Evolutionary conservation across 176 grass and related monocot species (phyloP).

Genomic region (Raddia guianensis): DNA sequence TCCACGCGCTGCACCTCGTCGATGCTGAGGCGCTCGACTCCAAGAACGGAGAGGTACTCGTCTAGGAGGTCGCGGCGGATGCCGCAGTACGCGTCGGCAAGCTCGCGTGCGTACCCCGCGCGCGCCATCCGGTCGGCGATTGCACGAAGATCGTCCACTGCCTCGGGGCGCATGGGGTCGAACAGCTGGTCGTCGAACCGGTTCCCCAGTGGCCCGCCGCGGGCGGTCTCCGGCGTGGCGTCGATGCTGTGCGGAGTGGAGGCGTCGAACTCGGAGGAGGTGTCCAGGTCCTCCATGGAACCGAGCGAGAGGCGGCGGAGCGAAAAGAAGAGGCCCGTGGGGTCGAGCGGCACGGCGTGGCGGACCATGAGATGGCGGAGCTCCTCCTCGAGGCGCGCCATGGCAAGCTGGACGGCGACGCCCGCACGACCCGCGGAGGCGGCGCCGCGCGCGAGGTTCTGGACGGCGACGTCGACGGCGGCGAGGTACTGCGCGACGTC

Average conservation of each 20-base stretch:
- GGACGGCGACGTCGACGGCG: conserved; percentile 52
- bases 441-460: conserved; percentile 37
- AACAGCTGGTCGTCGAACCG: conserved; percentile 65
- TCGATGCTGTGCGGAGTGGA: conserved; percentile 49
- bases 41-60: conserved; percentile 84
- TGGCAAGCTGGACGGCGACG: conserved; percentile 75
- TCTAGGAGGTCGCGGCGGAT: conserved; percentile 81
- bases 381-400: conserved; percentile 91
- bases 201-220: conserved; percentile 42
- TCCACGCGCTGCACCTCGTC: conserved; percentile 91
- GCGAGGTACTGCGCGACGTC: conserved; percentile 59
- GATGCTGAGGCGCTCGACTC: conserved; percentile 91
- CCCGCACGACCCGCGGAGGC: conserved; percentile 39
- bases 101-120: conserved; percentile 77
- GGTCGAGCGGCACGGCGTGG: conserved; percentile 73
- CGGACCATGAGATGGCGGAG: conserved; percentile 79
- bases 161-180: conserved; percentile 83
- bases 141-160: conserved; percentile 63
- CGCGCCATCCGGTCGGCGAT: conserved; percentile 82
- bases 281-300: conserved; percentile 74
- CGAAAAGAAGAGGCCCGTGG: conserved; percentile 70
- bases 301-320: conserved; percentile 86
- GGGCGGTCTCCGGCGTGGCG: conserved; percentile 52
- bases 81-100: conserved; percentile 70
- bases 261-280: conserved; percentile 62